Evolutionary conservation across 805 yeast genomes (phyloP), one percentile per base, ranked within the genome.

Genomic region (Monosporozyma solicola): DNA sequence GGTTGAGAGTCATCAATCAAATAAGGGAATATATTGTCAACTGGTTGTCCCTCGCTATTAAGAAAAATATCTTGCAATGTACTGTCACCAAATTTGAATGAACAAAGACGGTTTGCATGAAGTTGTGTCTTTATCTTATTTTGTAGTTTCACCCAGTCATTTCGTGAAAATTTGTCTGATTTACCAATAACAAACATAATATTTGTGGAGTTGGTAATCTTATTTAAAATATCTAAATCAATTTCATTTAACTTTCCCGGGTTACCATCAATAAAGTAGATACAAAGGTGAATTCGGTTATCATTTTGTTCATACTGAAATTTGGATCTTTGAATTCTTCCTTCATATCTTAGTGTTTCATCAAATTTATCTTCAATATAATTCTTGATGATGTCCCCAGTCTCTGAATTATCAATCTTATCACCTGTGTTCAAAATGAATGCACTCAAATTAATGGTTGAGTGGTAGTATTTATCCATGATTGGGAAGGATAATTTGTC

Each of bases 111-210:
- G 67, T 82, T 76, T 51, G 75, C 70, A 52, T 72, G 75, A 50
- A 87, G 75, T 59, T 84, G 90, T 49, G 71, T 72, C 66, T 73
- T 74, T 54, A 87, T 74, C 52, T 76, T 71, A 52, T 72, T 67
- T 65, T 85, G 85, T 67, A 78, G 76, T 31, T 67, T 67, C 15
- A 66, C 64, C 53, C 83, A 69, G 67, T 91, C 97, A 2, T 76
- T 66, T 24, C 75, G 75, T 0, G 95, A 87, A 59, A 88, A 74
- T 1, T 88, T 75, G 66, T 91, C 97, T 2, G 95, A 83, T 62
- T 87, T 85, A 39, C 87, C 80, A 54, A 91, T 79, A 27, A 90
- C 82, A 1, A 97, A 96, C 46, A 91, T 80, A 27, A 92, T 77
- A 70, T 91, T 91, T 22, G 87, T 95, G 58, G 83, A 80, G 25